A percentile compares a stretch with the other conserved stretches of the same genome.
Conservation (phyloP, 768 basidiomycete genomes). For the Boletus pseudopeckii region DNA sequence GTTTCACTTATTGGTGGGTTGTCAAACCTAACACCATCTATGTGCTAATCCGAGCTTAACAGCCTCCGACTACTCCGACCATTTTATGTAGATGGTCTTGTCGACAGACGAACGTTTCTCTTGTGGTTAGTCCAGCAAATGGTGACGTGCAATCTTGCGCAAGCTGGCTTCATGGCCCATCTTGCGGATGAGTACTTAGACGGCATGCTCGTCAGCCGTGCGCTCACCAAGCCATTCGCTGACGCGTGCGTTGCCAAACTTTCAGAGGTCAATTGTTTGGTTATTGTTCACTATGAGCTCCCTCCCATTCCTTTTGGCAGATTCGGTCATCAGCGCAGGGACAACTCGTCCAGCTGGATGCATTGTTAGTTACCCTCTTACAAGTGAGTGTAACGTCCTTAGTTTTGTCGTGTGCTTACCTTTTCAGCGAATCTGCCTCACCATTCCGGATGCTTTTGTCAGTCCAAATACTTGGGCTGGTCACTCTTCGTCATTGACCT, state of each 20-base stretch:
- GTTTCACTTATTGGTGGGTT: conserved; percentile 72
- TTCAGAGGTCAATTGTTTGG: conserved; percentile 48
- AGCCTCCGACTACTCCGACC: conserved; percentile 71
- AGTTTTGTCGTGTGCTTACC: neutral
- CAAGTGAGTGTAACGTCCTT: conserved; percentile 44
- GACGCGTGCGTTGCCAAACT: conserved; percentile 70
- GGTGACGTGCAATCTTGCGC: conserved; percentile 74
- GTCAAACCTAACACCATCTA: neutral
- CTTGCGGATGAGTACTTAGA: conserved; percentile 80
- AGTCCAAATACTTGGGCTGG: conserved; percentile 65
- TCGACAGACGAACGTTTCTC: conserved; percentile 75
- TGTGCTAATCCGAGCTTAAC: conserved; percentile 2
- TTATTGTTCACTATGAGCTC: neutral
- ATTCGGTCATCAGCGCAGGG: conserved; percentile 55
- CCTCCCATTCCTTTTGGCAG: conserved; percentile 33
- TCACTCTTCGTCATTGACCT: conserved; percentile 40
- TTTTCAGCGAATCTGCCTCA: conserved; percentile 61
- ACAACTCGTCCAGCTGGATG: conserved; percentile 52
- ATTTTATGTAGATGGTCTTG: conserved; percentile 77
- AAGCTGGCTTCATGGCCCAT: conserved; percentile 70
- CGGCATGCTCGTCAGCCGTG: conserved; percentile 62
- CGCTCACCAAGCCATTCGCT: conserved; percentile 63
- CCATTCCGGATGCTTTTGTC: conserved; percentile 70
- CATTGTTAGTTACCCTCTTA: conserved; percentile 52
- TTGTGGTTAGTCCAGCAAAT: conserved; percentile 79